Conservation (phyloP, 2,329 filamentous ascomycete genomes). For the Aspergillus glaucus region DNA sequence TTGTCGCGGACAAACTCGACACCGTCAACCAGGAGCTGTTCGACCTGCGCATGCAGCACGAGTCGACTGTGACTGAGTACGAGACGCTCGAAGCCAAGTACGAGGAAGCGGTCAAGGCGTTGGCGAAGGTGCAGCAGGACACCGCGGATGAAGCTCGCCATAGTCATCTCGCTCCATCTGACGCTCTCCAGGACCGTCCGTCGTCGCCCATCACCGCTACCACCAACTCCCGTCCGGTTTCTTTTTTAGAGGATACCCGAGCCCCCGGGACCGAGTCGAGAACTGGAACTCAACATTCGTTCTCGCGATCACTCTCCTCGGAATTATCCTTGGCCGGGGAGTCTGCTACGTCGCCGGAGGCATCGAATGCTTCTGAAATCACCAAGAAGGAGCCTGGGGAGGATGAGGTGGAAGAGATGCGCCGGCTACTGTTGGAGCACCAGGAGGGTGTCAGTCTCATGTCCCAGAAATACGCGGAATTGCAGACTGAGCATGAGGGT, state of each 20-base stretch:
- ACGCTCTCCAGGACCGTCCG: conserved; percentile 37
- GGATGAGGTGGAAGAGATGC: conserved; percentile 60
- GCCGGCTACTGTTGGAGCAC: conserved; percentile 65
- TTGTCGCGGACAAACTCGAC: conserved; percentile 88
- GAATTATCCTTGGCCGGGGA: conserved; percentile 85
- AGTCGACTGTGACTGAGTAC: conserved; percentile 72
- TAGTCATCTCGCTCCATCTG: conserved; percentile 48
- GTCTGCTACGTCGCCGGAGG: conserved; percentile 60
- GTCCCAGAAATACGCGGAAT: conserved; percentile 69
- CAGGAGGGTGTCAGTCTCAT: conserved; percentile 68
- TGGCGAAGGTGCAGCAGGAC: conserved; percentile 76
- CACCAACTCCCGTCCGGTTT: conserved; percentile 55
- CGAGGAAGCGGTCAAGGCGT: conserved; percentile 72
- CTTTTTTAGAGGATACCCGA: conserved; percentile 77
- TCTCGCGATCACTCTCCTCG: conserved; percentile 86
- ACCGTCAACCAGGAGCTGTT: conserved; percentile 85
- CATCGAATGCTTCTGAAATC: conserved; percentile 48
- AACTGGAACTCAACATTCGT: conserved; percentile 63
- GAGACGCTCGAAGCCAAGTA: conserved; percentile 82
- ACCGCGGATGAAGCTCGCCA: conserved; percentile 62
- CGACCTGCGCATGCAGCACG: conserved; percentile 84
- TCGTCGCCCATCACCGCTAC: conserved; percentile 24
- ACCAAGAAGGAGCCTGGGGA: conserved; percentile 32
- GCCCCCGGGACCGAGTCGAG: conserved; percentile 58
- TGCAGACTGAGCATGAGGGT: conserved; percentile 75